phyloP scores from a whole-genome alignment of 305 asterid genomes.

The Fraxinus platypoda region DNA sequence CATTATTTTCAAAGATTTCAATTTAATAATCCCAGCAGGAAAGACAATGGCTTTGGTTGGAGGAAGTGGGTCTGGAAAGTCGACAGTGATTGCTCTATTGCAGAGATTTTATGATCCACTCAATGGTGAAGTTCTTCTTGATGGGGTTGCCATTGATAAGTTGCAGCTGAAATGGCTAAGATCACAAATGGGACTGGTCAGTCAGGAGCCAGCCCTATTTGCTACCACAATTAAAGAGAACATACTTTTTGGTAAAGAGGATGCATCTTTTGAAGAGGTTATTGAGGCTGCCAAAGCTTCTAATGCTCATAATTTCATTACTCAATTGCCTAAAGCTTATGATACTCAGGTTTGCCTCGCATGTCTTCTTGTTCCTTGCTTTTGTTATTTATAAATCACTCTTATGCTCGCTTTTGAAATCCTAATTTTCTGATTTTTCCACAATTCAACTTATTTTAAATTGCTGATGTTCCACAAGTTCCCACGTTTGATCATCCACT shows the following conservation, averaged over 20 bases:
- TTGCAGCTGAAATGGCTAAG: conserved; percentile 89
- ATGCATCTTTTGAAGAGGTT: conserved; percentile 73
- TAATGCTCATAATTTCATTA: conserved; percentile 88
- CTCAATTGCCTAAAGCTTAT: conserved; percentile 80
- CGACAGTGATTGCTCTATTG: conserved; percentile 71
- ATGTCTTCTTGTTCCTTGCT: not conserved
- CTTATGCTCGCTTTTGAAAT: not conserved
- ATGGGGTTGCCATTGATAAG: conserved; percentile 68
- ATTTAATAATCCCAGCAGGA: conserved; percentile 62
- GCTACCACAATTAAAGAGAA: conserved; percentile 89
- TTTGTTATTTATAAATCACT: not conserved
- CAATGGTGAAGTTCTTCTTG: conserved; percentile 69
- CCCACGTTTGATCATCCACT: not conserved
- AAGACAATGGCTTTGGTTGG: conserved; percentile 85
- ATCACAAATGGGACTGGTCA: conserved; percentile 94
- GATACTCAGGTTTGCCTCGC: conserved; percentile 69
- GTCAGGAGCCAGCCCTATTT: conserved; percentile 94
- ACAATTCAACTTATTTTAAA: not conserved
- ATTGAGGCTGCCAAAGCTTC: conserved; percentile 86
- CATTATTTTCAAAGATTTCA: conserved; percentile 62
- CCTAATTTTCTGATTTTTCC: not conserved
- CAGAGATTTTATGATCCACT: conserved; percentile 88
- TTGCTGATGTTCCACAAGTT: not conserved
- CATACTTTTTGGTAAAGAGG: conserved; percentile 84
- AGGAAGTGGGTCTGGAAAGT: conserved; percentile 94